Evolutionary conservation across 1,284 basidiomycete species (phyloP), one percentile per base, ranked within the genome.

Genomic region (Boletus semigastroideus): DNA sequence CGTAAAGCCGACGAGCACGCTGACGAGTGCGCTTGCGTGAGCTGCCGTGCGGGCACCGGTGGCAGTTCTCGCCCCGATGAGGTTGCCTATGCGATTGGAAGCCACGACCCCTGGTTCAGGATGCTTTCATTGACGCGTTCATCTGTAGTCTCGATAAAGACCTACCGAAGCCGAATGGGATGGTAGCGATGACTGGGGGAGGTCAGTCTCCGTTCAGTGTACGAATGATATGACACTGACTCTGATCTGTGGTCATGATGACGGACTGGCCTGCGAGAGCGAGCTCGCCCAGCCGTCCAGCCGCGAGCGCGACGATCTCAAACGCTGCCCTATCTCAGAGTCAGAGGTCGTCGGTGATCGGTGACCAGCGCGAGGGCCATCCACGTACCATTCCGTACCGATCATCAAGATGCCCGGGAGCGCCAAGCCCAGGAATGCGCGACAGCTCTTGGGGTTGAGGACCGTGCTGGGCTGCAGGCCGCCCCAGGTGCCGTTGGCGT

Each of bases 211-310:
- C 11, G n/a, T 42, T 17, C 2, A 41, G 9, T 4, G 17, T 7
- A 38, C 22, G 9, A 19, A 10, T 4, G 19, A 1, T 8, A 2
- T 28, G 3, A 28, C 17, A 60, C 72, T 54, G 54, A 86, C 86
- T 84, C 68, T 90, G 87, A 63, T 90, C 88, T 12, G 83, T 80
- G n/a, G 88, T 90, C 85, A 90, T 89, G 53, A 90, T 88, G 38
- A 89, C 83, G 1, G 85, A 84, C 62, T 91, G 87, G 2, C 86
- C 86, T 5, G 85, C 87, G 17, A 90, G 74, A 1, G 86, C 72
- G 34, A 86, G 64, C n/a, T 78, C 62, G 10, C 87, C 86, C 1
- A 91, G 72, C 19, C 80, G 74, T 16, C 86, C 87, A 10, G 88
- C 87, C n/a, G 84, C 84, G 19, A 90, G 70, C 5, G 87, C 87